Percentiles rank a stretch among this genome's conserved stretches.
These are phyloP conservation scores for Monosporascus ibericus DNA, from an alignment of 2,329 filamentous ascomycete species.

Conservation along the genomic window DNA sequence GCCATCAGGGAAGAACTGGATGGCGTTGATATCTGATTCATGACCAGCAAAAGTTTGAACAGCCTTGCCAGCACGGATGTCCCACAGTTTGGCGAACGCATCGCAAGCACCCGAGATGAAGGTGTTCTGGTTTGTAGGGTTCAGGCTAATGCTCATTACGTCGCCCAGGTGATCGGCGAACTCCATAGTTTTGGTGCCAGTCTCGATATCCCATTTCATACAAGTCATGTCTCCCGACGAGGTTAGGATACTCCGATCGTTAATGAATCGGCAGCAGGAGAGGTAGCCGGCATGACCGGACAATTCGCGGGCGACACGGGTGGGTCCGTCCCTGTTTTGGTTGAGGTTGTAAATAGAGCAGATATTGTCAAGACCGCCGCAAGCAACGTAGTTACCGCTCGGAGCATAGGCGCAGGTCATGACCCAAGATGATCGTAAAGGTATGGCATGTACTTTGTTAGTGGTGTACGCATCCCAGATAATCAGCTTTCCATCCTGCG, in stretches of 20 bases:
- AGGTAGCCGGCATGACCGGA: conserved; percentile 97
- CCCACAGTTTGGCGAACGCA: conserved; percentile 97
- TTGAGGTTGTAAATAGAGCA: conserved; percentile 99
- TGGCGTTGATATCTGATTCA: conserved; percentile 98
- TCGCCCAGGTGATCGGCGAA: conserved; percentile 98
- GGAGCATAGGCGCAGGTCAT: conserved; percentile 99
- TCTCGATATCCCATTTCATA: conserved; percentile 99
- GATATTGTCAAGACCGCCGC: conserved; percentile 97
- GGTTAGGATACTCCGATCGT: conserved; percentile 93
- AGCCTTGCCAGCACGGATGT: conserved; percentile 95
- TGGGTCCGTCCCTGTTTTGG: conserved; percentile 88
- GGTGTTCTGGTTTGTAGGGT: conserved; percentile 97
- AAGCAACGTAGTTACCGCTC: conserved; percentile 96
- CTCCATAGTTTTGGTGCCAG: conserved; percentile 92
- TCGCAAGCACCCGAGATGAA: conserved; percentile 99
- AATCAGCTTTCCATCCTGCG: conserved; percentile 98
- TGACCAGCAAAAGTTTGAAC: conserved; percentile 98
- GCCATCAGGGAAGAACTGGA: conserved; percentile 98
- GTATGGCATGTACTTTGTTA: conserved; percentile 98
- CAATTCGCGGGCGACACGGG: conserved; percentile 88
- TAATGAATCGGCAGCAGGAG: conserved; percentile 98
- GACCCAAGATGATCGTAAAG: conserved; percentile 95
- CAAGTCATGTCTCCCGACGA: conserved; percentile 99
- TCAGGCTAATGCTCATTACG: conserved; percentile 99
- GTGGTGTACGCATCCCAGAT: conserved; percentile 99